These are phyloP conservation scores for Cylindrotheca closterium DNA, from an alignment of 108 stramenopile genomes.

Conservation along the genomic window DNA sequence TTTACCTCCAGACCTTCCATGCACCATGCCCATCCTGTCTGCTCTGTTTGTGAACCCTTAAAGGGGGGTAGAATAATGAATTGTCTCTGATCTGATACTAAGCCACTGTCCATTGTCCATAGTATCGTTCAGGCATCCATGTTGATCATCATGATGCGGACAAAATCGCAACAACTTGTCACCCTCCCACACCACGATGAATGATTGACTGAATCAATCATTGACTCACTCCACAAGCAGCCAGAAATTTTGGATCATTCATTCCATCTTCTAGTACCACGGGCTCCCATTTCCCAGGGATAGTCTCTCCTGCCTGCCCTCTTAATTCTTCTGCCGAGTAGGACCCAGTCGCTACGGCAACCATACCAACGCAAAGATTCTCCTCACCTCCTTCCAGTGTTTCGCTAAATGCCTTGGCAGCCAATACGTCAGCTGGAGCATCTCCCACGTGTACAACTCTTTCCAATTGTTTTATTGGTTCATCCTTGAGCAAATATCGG, in stretches of 20 bases:
- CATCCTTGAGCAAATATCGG: constrained; percentile 16
- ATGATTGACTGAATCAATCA: too few relatives aligned
- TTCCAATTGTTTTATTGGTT: constrained; percentile 4
- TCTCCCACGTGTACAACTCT: constrained; percentile 54
- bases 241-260: constrained; percentile 25
- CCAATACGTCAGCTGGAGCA: constrained; percentile 62
- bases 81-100: too few relatives aligned
- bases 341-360: constrained; percentile 59
- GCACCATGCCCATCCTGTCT: too few relatives aligned
- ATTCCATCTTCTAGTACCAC: constrained; percentile 44
- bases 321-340: constrained; percentile 42
- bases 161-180: neutral
- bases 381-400: constrained; percentile 5
- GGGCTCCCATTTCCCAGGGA: constrained; percentile 50
- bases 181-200: neutral
- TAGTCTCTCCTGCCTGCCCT: constrained; percentile 40
- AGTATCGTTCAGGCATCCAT: too few relatives aligned
- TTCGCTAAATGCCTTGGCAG: constrained; percentile 39
- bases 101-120: too few relatives aligned
- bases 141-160: neutral
- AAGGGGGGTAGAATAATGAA: too few relatives aligned
- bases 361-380: constrained; percentile 36
- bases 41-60: too few relatives aligned
- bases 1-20: too few relatives aligned
- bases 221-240: constrained; percentile 24